phyloP scores from a whole-genome alignment of 441 rosid species.

The Adansonia madagascariensis region DNA sequence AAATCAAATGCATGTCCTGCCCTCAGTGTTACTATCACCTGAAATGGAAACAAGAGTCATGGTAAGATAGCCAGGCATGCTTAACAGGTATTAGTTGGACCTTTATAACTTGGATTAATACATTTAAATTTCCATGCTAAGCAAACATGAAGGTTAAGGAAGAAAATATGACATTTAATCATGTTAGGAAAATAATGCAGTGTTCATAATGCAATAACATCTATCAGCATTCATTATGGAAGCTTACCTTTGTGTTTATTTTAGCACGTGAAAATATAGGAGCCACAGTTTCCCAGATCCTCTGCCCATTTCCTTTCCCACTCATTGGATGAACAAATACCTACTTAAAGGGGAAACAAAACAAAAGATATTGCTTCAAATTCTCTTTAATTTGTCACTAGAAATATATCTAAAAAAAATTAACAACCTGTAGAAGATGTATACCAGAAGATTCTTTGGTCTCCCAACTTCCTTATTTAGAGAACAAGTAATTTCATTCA shows the following conservation, averaged over 20 bases:
- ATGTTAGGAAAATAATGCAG: background rate
- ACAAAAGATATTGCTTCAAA: constrained; percentile 19
- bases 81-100: background rate
- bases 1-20: constrained; percentile 90
- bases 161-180: constrained; percentile 33
- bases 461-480: constrained; percentile 57
- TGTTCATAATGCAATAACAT: background rate
- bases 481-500: constrained; percentile 53
- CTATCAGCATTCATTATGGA: constrained; percentile 23
- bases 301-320: constrained; percentile 73
- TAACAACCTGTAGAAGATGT: constrained; percentile 26
- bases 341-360: constrained; percentile 46
- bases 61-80: background rate
- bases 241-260: constrained; percentile 67
- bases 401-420: constrained; percentile 22
- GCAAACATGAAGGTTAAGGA: constrained; percentile 12
- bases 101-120: background rate
- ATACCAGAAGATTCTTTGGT: constrained; percentile 85
- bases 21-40: constrained; percentile 83
- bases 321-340: constrained; percentile 85
- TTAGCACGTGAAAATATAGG: constrained; percentile 69
- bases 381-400: constrained; percentile 18
- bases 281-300: constrained; percentile 81
- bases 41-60: constrained; percentile 29
- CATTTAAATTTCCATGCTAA: constrained; percentile 6